Base-by-base conservation (phyloP, 1,284 basidiomycete genomes). In the Tilletia caries region DNA sequence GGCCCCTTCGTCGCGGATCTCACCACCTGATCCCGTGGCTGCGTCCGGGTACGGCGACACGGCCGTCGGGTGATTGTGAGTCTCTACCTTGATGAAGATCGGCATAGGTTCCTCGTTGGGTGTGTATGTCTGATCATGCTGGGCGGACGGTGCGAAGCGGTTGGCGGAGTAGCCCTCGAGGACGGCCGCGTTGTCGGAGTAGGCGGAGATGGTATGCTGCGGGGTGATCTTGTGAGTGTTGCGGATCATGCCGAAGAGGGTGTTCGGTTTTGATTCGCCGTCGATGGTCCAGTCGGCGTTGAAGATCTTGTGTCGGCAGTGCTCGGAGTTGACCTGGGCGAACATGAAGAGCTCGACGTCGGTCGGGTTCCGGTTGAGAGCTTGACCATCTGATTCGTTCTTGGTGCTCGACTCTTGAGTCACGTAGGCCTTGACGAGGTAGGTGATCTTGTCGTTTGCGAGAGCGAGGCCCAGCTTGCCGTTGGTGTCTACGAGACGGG, bases 291-390 rank as follows among this genome's bases (percentile, higher is more conserved):
- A 99, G 50, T 91, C 88, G 0, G 96, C 95, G 83, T 99, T 99
- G 87, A 98, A 99, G 77, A 98, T 98, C 86, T 99, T 99, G 88
- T 99, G 96, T 62, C 96, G 89, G 84, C 96, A 99, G 84, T 98
- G 96, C 85, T 99, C 96, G 50, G 95, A 98, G 86, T 99, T 99
- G 83, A 99, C 95, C 84, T 99, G 96, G 20, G 96, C 95, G 83
- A 98, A 99, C 95, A 98, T 98, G 88, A 98, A 98, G 23, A 99
- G 87, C 83, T 99, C 96, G 15, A 96, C 95, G 79, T 98, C 95
- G 64, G 93, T 98, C 29, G 81, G 81, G 71, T 82, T 79, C 46
- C 81, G 76, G 33, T 74, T 71, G 37, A 82, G 76, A 18, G 79
- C 75, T 23, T 71, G 69, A 20, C 86, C n/a, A n/a, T n/a, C n/a